Conservation (phyloP, 202 grass and related monocot genomes). For the Panicum virgatum region DNA sequence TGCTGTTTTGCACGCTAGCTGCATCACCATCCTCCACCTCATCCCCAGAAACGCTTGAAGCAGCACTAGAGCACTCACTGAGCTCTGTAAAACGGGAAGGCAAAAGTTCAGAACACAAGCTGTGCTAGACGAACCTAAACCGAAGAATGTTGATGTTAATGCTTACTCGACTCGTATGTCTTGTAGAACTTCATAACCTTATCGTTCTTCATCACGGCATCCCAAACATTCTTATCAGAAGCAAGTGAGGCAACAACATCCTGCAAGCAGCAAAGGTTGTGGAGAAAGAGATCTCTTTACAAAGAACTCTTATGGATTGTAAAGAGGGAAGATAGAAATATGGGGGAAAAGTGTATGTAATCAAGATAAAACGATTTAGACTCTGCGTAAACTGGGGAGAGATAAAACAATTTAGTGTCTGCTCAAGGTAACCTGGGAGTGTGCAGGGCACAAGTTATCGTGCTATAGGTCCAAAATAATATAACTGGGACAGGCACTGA, state of each 20-base stretch:
- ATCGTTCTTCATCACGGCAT: constrained; percentile 77
- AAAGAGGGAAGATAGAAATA: neutral
- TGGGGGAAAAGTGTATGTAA: neutral
- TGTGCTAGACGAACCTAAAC: neutral
- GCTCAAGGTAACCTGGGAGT: neutral
- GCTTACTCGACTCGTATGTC: constrained; percentile 59
- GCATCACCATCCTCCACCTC: constrained; percentile 1
- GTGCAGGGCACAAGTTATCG: neutral
- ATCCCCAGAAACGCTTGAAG: constrained; percentile 40
- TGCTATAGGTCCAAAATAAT: neutral
- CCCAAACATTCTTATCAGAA: constrained; percentile 75
- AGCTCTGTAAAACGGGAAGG: constrained; percentile 15
- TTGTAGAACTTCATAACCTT: constrained; percentile 76
- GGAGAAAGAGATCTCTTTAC: too few species aligned
- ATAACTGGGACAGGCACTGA: neutral
- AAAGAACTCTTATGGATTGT: too few species aligned
- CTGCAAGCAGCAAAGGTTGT: constrained; percentile 45
- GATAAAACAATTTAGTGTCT: neutral
- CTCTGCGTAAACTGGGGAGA: neutral
- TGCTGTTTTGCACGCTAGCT: constrained; percentile 21
- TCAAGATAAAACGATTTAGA: neutral
- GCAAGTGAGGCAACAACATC: constrained; percentile 76
- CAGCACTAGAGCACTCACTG: constrained; percentile 40
- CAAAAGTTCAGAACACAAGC: neutral
- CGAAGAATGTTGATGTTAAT: neutral